A percentile compares a stretch with the other conserved stretches of the same genome.
phyloP scores from a whole-genome alignment of 768 basidiomycete species.

The Pleurotus platypus region DNA sequence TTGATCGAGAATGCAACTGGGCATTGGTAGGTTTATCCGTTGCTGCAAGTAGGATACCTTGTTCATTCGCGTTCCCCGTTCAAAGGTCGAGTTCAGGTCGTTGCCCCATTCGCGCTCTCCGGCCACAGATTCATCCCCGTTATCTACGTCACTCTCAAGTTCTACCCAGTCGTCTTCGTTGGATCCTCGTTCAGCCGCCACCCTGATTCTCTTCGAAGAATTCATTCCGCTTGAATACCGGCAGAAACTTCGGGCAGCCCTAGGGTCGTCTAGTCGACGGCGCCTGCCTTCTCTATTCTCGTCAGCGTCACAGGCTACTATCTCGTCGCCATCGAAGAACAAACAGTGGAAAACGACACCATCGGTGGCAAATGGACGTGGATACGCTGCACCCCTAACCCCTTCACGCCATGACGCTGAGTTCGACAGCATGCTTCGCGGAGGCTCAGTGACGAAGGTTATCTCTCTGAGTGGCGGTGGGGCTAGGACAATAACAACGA shows the following conservation, averaged over 20 bases:
- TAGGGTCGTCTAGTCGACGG: slow-evolving; percentile 39
- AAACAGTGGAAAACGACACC: slow-evolving; percentile 74
- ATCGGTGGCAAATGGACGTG: slow-evolving; percentile 75
- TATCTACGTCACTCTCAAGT: not conserved
- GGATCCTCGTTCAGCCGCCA: slow-evolving; percentile 72
- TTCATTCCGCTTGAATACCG: slow-evolving; percentile 88
- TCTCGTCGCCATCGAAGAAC: slow-evolving; percentile 45
- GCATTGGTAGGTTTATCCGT: slow-evolving; percentile 61
- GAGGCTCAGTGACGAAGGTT: slow-evolving; percentile 43
- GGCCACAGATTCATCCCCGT: slow-evolving; percentile 14
- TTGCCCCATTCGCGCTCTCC: slow-evolving; percentile 40
- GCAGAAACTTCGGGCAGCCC: slow-evolving; percentile 61
- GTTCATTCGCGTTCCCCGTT: not conserved
- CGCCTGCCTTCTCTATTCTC: slow-evolving; percentile 71
- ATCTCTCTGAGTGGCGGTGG: slow-evolving; percentile 28
- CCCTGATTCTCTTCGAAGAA: slow-evolving; percentile 87
- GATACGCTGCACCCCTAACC: slow-evolving; percentile 58
- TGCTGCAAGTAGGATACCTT: not conserved
- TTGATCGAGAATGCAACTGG: slow-evolving; percentile 90
- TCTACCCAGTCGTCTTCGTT: not conserved
- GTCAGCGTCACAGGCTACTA: slow-evolving; percentile 45
- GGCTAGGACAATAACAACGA: slow-evolving; percentile 1
- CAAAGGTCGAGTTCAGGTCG: slow-evolving; percentile 84
- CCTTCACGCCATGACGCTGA: slow-evolving; percentile 63
- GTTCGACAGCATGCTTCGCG: slow-evolving; percentile 72